Conservation (phyloP, 805 yeast genomes). For the Candida adriatica region DNA sequence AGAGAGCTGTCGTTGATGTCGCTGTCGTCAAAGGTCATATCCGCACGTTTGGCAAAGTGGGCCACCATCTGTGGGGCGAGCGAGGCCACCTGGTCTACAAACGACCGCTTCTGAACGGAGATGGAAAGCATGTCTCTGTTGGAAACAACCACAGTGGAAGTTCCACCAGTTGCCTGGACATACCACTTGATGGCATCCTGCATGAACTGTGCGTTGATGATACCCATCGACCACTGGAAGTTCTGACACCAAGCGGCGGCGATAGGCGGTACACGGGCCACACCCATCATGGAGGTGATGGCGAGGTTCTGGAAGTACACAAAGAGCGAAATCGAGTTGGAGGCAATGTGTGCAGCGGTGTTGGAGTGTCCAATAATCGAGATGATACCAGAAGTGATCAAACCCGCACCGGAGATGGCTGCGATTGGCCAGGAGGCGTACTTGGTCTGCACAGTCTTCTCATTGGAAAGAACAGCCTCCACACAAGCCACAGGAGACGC, state of each 20-base stretch:
- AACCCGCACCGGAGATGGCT: constrained; percentile 81
- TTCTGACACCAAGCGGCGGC: constrained; percentile 98
- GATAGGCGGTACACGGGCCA: constrained; percentile 85
- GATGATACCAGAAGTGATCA: constrained; percentile 78
- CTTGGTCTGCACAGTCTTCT: constrained; percentile 88
- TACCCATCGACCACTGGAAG: constrained; percentile 94
- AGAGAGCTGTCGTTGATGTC: constrained; percentile 42
- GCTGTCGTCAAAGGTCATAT: constrained; percentile 33
- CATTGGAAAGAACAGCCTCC: constrained; percentile 77
- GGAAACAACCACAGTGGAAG: constrained; percentile 65
- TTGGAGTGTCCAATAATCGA: constrained; percentile 84
- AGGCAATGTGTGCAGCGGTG: constrained; percentile 96
- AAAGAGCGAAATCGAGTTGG: constrained; percentile 87
- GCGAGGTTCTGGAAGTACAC: constrained; percentile 93
- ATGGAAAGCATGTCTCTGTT: constrained; percentile 64
- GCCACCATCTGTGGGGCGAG: constrained; percentile 12
- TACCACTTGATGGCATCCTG: constrained; percentile 89
- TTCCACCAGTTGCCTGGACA: constrained; percentile 90
- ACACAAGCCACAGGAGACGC: constrained; percentile 84
- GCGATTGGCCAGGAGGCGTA: constrained; percentile 97
- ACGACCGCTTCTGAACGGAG: constrained; percentile 65
- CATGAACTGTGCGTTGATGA: constrained; percentile 68
- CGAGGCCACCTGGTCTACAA: constrained; percentile 11
- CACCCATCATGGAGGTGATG: constrained; percentile 92
- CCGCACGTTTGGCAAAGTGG: constrained; percentile 28